phyloP scores from a whole-genome alignment of 768 basidiomycete genomes.

The Pilatotrama ljubarskyi region DNA sequence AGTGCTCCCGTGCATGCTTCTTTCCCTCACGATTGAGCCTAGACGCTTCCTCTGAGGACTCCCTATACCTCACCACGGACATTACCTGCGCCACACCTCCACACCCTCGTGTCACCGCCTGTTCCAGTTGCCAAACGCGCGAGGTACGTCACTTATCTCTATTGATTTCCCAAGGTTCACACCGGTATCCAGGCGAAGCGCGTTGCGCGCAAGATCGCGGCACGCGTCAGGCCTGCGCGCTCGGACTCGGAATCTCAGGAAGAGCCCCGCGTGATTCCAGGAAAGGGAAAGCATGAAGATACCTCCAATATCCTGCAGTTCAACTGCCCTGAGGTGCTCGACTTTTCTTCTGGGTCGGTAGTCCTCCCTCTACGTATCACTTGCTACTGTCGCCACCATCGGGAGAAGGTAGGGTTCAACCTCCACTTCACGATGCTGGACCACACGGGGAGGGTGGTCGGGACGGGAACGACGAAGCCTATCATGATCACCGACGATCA shows the following conservation, averaged over 20 bases:
- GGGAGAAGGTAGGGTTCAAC: conserved; percentile 94
- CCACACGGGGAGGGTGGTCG: conserved; percentile 74
- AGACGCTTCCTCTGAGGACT: conserved; percentile 72
- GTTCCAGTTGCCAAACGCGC: conserved; percentile 84
- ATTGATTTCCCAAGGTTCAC: conserved; percentile 12
- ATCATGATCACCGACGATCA: conserved; percentile 99
- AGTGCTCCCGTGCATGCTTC: conserved; percentile 13
- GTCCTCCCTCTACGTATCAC: conserved; percentile 94
- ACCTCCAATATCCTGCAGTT: conserved; percentile 90
- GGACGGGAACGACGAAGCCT: conserved; percentile 77
- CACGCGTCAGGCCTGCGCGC: conserved; percentile 75
- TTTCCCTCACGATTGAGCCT: conserved; percentile 9
- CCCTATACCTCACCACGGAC: conserved; percentile 67
- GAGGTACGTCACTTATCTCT: conserved; percentile 56
- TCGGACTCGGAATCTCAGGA: conserved; percentile 73
- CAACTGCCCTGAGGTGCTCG: conserved; percentile 88
- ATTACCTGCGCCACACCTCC: conserved; percentile 84
- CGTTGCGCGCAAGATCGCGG: conserved; percentile 84
- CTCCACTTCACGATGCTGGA: conserved; percentile 88
- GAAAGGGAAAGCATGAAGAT: conserved; percentile 58
- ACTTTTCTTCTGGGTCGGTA: conserved; percentile 84
- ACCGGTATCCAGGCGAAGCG: conserved; percentile 69
- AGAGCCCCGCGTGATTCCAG: conserved; percentile 41
- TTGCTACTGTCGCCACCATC: conserved; percentile 98
- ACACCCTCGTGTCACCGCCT: conserved; percentile 73